phyloP scores from a whole-genome alignment of 1,139 yeast species.

The Arxiozyma heterogenica region DNA sequence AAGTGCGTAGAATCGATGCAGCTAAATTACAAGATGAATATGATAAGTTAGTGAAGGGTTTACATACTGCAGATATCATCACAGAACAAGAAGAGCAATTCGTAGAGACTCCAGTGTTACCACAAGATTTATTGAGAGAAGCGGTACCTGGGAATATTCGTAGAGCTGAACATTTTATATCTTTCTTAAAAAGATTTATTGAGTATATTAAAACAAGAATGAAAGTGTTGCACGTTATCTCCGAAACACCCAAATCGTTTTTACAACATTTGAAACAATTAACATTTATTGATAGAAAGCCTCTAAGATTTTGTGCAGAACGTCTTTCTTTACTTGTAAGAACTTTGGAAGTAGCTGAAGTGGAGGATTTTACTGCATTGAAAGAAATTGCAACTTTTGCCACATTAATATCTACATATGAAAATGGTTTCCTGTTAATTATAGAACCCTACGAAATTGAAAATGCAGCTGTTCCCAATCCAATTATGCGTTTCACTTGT shows the following conservation, averaged over 20 bases:
- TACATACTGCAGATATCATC: constrained; percentile 34
- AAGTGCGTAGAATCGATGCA: constrained; percentile 74
- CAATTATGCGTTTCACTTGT: constrained; percentile 89
- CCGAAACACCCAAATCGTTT: constrained; percentile 92
- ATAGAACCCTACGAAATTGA: constrained; percentile 95
- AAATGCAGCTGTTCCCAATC: constrained; percentile 95
- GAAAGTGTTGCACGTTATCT: constrained; percentile 94
- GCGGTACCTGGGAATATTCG: constrained; percentile 96
- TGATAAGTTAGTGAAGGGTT: constrained; percentile 81
- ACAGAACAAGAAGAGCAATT: constrained; percentile 56
- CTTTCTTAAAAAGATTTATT: constrained; percentile 82
- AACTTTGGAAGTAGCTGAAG: constrained; percentile 76
- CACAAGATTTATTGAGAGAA: constrained; percentile 76
- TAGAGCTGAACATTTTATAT: constrained; percentile 92
- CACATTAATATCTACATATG: constrained; percentile 89
- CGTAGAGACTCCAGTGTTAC: constrained; percentile 80
- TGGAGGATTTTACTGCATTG: constrained; percentile 85
- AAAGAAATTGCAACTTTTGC: constrained; percentile 97
- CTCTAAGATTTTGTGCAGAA: constrained; percentile 85
- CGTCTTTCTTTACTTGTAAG: constrained; percentile 78
- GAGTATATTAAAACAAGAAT: constrained; percentile 93
- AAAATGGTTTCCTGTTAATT: constrained; percentile 81
- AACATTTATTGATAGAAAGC: constrained; percentile 87
- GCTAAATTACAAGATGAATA: constrained; percentile 81
- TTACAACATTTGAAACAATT: constrained; percentile 85